Evolutionary conservation across 1,139 yeast species (phyloP).

Genomic region (Yamadazyma buinensis): DNA sequence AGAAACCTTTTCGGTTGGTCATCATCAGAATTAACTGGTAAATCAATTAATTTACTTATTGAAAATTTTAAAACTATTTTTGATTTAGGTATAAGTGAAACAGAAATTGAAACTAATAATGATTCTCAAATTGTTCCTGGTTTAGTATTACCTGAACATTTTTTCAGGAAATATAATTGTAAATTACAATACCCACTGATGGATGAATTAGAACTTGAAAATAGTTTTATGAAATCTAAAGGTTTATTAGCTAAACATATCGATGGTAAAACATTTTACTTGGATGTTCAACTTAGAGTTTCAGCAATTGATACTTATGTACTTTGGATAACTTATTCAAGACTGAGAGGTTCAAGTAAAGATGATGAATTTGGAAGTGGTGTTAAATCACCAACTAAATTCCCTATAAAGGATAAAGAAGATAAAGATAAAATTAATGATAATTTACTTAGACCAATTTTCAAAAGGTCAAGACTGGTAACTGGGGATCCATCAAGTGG

Average conservation of each 20-base stretch:
- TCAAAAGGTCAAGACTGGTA: slow-evolving; percentile 14
- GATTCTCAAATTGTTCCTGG: slow-evolving; percentile 46
- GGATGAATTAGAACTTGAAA: slow-evolving; percentile 25
- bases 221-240: slow-evolving; percentile 52
- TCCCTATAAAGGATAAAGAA: too few relatives aligned
- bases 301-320: slow-evolving; percentile 57
- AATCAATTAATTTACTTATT: slow-evolving; percentile 53
- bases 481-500: slow-evolving; percentile 10
- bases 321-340: slow-evolving; percentile 86
- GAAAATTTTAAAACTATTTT: slow-evolving; percentile 64
- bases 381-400: too few relatives aligned
- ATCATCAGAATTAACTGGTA: slow-evolving; percentile 43
- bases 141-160: slow-evolving; percentile 77
- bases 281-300: slow-evolving; percentile 81
- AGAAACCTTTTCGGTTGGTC: slow-evolving; percentile 73
- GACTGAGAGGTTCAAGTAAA: slow-evolving; percentile 19
- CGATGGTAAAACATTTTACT: slow-evolving; percentile 60
- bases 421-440: not conserved
- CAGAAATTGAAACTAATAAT: slow-evolving; percentile 28
- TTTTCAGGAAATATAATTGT: slow-evolving; percentile 61
- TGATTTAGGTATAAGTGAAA: slow-evolving; percentile 39
- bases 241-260: slow-evolving; percentile 68
- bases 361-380: not conserved
- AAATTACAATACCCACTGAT: slow-evolving; percentile 17
- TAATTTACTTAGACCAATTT: slow-evolving; percentile 3